Conservation (phyloP, 2,329 filamentous ascomycete species). For the Sporothrix variecibatus region DNA sequence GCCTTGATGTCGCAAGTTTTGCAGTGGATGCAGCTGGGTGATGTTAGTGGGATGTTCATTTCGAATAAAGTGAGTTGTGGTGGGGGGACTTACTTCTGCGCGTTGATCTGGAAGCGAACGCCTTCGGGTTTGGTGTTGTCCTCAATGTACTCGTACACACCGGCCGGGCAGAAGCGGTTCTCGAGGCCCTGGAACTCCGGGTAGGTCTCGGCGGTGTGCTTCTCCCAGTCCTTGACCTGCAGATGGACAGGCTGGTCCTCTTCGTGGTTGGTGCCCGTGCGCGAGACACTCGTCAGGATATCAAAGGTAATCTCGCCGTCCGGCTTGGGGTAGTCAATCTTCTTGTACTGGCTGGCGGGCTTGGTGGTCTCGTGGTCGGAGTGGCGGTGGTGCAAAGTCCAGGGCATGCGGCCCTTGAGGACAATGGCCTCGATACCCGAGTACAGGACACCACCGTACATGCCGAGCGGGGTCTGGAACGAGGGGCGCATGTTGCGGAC, state of each 20-base stretch:
- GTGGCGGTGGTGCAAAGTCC: slow-evolving; percentile 85
- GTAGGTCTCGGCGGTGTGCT: slow-evolving; percentile 79
- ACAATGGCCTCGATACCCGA: slow-evolving; percentile 90
- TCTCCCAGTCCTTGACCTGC: slow-evolving; percentile 93
- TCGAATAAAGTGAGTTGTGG: slow-evolving; percentile 34
- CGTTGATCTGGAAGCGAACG: slow-evolving; percentile 95
- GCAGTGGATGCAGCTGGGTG: slow-evolving; percentile 88
- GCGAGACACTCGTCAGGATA: slow-evolving; percentile 90
- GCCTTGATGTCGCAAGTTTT: slow-evolving; percentile 99
- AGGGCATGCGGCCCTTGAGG: slow-evolving; percentile 81
- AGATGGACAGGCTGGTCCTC: slow-evolving; percentile 97
- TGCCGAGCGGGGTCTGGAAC: slow-evolving; percentile 82
- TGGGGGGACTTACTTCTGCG: slow-evolving; percentile 77
- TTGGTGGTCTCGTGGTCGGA: slow-evolving; percentile 80
- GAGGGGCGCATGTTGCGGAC: slow-evolving; percentile 97
- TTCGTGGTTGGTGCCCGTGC: slow-evolving; percentile 97
- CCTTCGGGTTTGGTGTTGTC: slow-evolving; percentile 83
- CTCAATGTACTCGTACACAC: slow-evolving; percentile 97
- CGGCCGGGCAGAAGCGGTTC: slow-evolving; percentile 95
- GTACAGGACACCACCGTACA: slow-evolving; percentile 89
- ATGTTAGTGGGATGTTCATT: slow-evolving; percentile 10
- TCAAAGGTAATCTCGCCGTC: slow-evolving; percentile 95
- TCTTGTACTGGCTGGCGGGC: slow-evolving; percentile 73
- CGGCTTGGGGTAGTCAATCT: slow-evolving; percentile 96
- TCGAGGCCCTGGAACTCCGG: slow-evolving; percentile 89